Evolutionary conservation across 1,284 basidiomycete species (phyloP).

Genomic region (Blastosporella zonata): DNA sequence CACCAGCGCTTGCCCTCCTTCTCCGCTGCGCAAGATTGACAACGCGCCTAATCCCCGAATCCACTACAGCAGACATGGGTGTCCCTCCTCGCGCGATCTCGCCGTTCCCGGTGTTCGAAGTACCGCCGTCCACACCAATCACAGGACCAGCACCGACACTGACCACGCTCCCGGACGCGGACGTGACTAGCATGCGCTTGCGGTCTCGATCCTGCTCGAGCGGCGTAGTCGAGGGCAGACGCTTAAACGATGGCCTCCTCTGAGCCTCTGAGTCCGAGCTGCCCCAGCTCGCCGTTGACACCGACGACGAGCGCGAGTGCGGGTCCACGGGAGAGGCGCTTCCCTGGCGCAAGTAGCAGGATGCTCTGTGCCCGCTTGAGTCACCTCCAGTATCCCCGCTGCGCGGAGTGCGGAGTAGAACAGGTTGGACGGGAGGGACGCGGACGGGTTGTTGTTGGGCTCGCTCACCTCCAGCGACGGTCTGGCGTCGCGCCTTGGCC

Average conservation of each 20-base stretch:
- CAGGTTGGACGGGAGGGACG: neutral
- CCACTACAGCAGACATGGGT: no score
- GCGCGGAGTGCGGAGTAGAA: no score
- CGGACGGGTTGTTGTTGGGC: neutral
- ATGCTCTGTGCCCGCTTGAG: neutral
- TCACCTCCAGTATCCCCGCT: neutral
- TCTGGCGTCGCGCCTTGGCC: neutral
- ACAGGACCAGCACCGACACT: no score
- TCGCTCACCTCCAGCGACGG: neutral
- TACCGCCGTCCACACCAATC: no score
- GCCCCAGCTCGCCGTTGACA: neutral
- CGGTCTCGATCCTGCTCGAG: slow-evolving; percentile 2
- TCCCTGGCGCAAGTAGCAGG: neutral
- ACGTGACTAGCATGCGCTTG: neutral
- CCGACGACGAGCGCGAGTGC: neutral
- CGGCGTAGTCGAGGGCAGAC: slow-evolving; percentile 5
- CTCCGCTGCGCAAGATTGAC: neutral
- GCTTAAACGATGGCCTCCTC: slow-evolving; percentile 2
- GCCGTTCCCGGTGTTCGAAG: neutral
- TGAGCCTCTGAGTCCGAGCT: neutral
- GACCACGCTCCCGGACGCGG: neutral
- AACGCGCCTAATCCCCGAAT: neutral
- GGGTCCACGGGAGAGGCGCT: slow-evolving; percentile 2
- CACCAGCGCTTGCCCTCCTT: neutral
- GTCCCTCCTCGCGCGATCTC: no score